Conservation (phyloP, 2,329 filamentous ascomycete species). For the Xylaria sp. region DNA sequence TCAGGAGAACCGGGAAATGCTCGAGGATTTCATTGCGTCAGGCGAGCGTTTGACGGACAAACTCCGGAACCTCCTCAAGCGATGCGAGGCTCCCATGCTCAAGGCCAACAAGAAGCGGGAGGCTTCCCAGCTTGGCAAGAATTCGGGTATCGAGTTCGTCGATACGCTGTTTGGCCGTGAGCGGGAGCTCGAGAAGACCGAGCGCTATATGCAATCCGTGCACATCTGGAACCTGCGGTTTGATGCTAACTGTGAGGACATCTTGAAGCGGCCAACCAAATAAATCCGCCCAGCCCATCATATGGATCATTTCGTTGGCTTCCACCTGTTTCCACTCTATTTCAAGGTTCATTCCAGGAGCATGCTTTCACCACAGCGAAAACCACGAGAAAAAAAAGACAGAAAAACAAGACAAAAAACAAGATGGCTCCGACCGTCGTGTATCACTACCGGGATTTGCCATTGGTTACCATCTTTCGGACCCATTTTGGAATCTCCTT, state of each 20-base stretch:
- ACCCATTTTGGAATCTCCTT: constrained; percentile 25
- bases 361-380: constrained; percentile 5
- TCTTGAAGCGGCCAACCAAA: constrained; percentile 59
- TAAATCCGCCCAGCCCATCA: constrained; percentile 33
- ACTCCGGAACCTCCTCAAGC: constrained; percentile 79
- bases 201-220: constrained; percentile 86
- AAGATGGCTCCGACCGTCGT: constrained; percentile 28
- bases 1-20: constrained; percentile 68
- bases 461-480: constrained; percentile 15
- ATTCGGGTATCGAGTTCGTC: constrained; percentile 90
- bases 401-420: constrained; percentile 9
- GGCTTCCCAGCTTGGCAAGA: constrained; percentile 73
- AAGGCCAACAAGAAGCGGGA: constrained; percentile 72
- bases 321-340: constrained; percentile 1
- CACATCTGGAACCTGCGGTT: constrained; percentile 89
- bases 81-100: constrained; percentile 93
- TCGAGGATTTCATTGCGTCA: constrained; percentile 85
- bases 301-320: constrained; percentile 10
- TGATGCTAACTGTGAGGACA: constrained; percentile 91
- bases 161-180: constrained; percentile 92
- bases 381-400: not conserved
- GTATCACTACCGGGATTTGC: constrained; percentile 28
- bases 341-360: constrained; percentile 1
- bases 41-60: constrained; percentile 82
- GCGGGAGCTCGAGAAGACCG: constrained; percentile 80